Conservation (phyloP, 805 yeast genomes). For the Metschnikowia corniflorae region DNA sequence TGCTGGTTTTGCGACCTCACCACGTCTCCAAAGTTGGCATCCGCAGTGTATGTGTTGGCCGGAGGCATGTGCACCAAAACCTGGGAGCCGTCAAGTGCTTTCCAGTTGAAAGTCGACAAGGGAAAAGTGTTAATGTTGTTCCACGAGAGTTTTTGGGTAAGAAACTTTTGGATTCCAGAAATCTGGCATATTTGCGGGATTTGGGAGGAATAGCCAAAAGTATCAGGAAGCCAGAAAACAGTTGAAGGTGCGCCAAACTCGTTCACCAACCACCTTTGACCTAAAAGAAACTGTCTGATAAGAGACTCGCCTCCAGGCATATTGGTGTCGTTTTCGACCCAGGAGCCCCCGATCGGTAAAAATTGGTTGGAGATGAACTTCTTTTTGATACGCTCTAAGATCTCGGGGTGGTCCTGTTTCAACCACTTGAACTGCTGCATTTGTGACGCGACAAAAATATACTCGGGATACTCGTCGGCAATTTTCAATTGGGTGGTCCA, state of each 20-base stretch:
- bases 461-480: conserved; percentile 87
- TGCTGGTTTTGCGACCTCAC: conserved; percentile 75
- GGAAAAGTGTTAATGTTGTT: conserved; percentile 92
- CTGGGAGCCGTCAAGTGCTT: conserved; percentile 90
- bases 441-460: conserved; percentile 90
- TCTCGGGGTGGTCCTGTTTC: conserved; percentile 77
- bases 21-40: conserved; percentile 91
- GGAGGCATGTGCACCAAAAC: conserved; percentile 98
- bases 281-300: conserved; percentile 82
- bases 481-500: conserved; percentile 91
- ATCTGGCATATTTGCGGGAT: conserved; percentile 87
- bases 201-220: conserved; percentile 95
- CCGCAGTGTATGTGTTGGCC: conserved; percentile 90
- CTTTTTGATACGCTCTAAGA: conserved; percentile 59
- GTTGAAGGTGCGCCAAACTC: conserved; percentile 75
- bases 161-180: conserved; percentile 80
- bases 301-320: conserved; percentile 93
- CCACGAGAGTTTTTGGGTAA: conserved; percentile 96
- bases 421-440: conserved; percentile 96
- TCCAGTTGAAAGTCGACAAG: conserved; percentile 89
- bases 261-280: conserved; percentile 79
- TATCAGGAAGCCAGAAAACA: conserved; percentile 94
- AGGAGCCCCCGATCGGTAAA: conserved; percentile 91
- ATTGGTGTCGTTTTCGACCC: conserved; percentile 98
- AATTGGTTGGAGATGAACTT: conserved; percentile 72